Percentiles rank a stretch among this genome's conserved stretches.
Evolutionary conservation across 2,329 filamentous ascomycete genomes (phyloP).

Genomic region (Neofusicoccum sp.): DNA sequence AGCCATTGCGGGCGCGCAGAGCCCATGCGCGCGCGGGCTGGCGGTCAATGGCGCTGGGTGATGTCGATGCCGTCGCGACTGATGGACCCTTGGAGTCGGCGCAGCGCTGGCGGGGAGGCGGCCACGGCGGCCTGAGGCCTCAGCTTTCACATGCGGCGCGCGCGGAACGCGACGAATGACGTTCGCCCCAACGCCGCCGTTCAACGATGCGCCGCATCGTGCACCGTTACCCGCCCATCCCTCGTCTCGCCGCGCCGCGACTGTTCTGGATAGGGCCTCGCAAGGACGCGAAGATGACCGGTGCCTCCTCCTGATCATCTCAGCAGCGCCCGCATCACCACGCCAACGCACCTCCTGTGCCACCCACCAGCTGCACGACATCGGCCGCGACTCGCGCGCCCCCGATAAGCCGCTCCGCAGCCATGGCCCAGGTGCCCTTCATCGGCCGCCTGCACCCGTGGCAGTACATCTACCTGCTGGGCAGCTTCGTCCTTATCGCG

Average conservation of each 20-base stretch:
- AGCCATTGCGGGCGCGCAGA: too few species aligned
- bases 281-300: constrained; percentile 12
- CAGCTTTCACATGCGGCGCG: neutral
- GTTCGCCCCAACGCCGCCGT: constrained; percentile 11
- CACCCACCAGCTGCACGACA: constrained; percentile 9
- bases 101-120: too few species aligned
- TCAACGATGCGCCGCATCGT: constrained; percentile 8
- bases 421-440: constrained; percentile 63
- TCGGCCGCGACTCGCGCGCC: constrained; percentile 8
- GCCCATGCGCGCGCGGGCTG: too few species aligned
- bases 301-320: constrained; percentile 18
- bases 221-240: neutral
- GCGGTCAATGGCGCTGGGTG: too few species aligned
- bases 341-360: constrained; percentile 5
- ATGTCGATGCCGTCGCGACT: too few species aligned
- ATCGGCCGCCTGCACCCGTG: constrained; percentile 62
- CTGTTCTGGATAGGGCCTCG: constrained; percentile 9
- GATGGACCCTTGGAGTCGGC: too few species aligned
- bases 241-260: neutral
- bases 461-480: constrained; percentile 85
- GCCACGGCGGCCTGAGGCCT: too few species aligned
- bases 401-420: neutral
- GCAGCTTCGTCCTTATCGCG: constrained; percentile 79
- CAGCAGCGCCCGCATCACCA: neutral
- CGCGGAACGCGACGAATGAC: constrained; percentile 1